Percentiles rank a stretch among this genome's conserved stretches.
Conservation (phyloP, 148 eudicot species). For the Silene uniflora region DNA sequence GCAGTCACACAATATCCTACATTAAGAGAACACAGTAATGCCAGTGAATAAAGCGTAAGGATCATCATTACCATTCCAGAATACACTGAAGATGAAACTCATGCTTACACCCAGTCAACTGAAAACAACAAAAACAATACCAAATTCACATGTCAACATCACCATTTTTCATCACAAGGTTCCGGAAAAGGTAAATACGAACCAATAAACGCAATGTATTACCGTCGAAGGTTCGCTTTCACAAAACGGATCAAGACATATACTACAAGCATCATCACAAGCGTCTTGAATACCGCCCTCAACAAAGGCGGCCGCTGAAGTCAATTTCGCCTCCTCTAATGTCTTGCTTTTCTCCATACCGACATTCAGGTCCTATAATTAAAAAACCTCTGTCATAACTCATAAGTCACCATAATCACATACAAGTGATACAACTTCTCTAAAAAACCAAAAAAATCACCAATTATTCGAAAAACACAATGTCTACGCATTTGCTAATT, state of each 20-base stretch:
- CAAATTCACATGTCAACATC: slow-evolving; percentile 4
- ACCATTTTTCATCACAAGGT: not conserved
- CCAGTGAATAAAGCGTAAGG: not conserved
- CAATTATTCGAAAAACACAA: too few relatives aligned
- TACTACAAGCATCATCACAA: slow-evolving; percentile 81
- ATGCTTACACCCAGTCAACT: slow-evolving; percentile 92
- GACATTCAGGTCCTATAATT: slow-evolving; percentile 12
- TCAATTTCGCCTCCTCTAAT: slow-evolving; percentile 54
- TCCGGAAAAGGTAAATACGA: not conserved
- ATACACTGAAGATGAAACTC: slow-evolving; percentile 99
- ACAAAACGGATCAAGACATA: slow-evolving; percentile 71
- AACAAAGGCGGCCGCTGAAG: slow-evolving; percentile 83
- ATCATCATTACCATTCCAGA: slow-evolving; percentile 77
- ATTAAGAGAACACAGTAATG: not conserved
- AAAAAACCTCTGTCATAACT: too few relatives aligned
- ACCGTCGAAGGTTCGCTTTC: slow-evolving; percentile 80
- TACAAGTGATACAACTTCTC: too few relatives aligned
- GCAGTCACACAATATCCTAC: too few relatives aligned
- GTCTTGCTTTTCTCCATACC: slow-evolving; percentile 48
- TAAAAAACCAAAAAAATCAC: too few relatives aligned
- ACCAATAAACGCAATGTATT: slow-evolving; percentile 15
- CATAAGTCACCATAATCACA: too few relatives aligned
- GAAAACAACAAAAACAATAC: slow-evolving; percentile 14
- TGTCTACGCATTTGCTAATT: too few relatives aligned
- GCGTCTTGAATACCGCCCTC: slow-evolving; percentile 85